Evolutionary conservation across 1,139 yeast species (phyloP), one percentile per base, ranked within the genome.

Genomic region (Suhomyces chickasaworum): DNA sequence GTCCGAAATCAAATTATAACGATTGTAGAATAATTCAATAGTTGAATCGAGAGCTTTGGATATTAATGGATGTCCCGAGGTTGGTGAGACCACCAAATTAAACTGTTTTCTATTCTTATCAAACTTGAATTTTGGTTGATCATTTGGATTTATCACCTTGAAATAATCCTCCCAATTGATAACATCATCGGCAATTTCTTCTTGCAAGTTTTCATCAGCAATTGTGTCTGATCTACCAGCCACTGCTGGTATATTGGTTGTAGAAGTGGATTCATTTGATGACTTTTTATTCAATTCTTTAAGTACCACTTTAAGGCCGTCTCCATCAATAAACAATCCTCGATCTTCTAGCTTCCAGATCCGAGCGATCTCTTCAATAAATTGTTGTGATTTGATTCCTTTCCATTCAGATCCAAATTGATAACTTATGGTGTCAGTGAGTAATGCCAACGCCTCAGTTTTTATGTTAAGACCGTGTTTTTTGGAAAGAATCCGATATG

Each of bases 391-490:
- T 42, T 77, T 78, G 0, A 81, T 69, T 15, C 89, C 81, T 56
- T 86, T 79, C 99, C 99, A 93, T 39, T 89, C 91, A 9, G 79
- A 79, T 3, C 99, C 98, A 66, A 84, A 91, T 43, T 78, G 77
- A 39, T 74, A 74, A 7, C 97, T 93, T 33, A 93, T 75, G 46
- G 80, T 78, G 17, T 83, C 84, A 0, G 97, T 89, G 40, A 95
- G 70, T 1, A 79, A 77, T 39, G 76, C 78, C 18, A 93, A 72
- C 0, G 97, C 98, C 51, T 88, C 86, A 0, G 97, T 84, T 58
- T 93, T 90, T 52, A 93, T 80, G 61, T 91, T 91, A 21, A 93
- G 75, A 0, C 97, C 97, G 64, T 90, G 93, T 61, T 93, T 93
- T 66, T 90, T 93, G 3, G 98, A 89, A 16, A 93, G 66, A 2